These are phyloP conservation scores for Gleditsia sinensis DNA, from an alignment of 306 rosid species.

Conservation along the genomic window DNA sequence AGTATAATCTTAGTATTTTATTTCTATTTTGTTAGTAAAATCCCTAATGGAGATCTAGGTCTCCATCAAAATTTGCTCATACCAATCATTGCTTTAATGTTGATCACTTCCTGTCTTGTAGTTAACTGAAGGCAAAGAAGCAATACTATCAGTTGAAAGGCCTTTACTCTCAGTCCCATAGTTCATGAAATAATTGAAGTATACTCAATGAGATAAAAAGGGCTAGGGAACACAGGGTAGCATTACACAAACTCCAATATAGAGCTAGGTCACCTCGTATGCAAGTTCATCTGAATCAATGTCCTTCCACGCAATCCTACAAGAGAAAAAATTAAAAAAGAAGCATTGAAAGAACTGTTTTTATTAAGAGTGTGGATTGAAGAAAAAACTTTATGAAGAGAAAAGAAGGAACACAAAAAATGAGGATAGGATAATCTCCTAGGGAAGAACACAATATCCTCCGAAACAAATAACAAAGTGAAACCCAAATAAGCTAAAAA, in stretches of 20 bases:
- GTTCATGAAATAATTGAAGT: constrained; percentile 64
- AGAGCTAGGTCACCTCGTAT: constrained; percentile 68
- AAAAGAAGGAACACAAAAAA: background rate
- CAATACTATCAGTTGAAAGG: background rate
- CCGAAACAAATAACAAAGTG: too few species aligned
- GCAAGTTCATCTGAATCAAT: constrained; percentile 93
- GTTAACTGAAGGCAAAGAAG: background rate
- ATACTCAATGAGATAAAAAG: constrained; percentile 24
- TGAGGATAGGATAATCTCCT: too few species aligned
- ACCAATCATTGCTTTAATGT: constrained; percentile 48
- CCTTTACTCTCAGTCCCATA: constrained; percentile 63
- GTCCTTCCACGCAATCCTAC: constrained; percentile 96
- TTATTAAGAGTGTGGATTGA: too few species aligned
- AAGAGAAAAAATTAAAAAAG: constrained; percentile 27
- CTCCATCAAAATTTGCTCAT: constrained; percentile 50
- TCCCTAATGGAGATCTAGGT: too few species aligned
- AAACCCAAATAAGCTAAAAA: too few species aligned
- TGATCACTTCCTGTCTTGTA: background rate
- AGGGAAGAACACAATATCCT: too few species aligned
- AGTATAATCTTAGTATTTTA: too few species aligned
- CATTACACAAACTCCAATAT: constrained; percentile 24
- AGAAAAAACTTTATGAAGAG: background rate
- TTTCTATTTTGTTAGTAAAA: too few species aligned
- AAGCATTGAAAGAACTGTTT: constrained; percentile 9
- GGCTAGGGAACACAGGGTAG: background rate